Base-by-base conservation (phyloP, 176 grass and related monocot species). In the Carex littledalei region DNA sequence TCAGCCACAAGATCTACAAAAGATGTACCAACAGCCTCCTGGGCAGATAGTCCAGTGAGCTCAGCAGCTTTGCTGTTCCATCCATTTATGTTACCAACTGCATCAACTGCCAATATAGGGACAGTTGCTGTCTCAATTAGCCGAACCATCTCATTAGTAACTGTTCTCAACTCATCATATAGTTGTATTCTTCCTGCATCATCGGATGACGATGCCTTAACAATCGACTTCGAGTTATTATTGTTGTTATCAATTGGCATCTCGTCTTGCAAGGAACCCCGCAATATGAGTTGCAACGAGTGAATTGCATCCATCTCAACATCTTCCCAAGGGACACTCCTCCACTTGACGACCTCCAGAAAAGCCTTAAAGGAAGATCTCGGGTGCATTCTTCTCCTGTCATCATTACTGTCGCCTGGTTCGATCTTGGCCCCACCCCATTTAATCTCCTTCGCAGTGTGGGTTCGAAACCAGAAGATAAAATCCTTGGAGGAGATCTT, bases 231-330 rank as follows among this genome's bases (percentile, higher is more conserved):
- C 35, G 67, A 56, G 59, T 90, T 91, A 66, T 84, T 81, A 55
- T 83, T 83, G 49, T 82, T 94, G 35, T 70, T 83, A 75, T 90
- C 93, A 81, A 88, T 58, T 5, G 67, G 12, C 5, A 67, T 45
- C 21, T 90, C 90, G 34, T 93, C 88, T 91, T 94, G 89, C 85
- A 95, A 85, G 34, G 91, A 93, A 6, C 90, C 91, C 67, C 88
- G 96, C 34, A 99, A 63, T 78, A 99, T 99, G 84, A 99, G 79
- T 89, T 95, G 96, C 90, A 99, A 77, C 16, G 96, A 95, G 87
- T 95, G 96, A 83, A 99, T 99, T 65, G 96, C 91, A n/a, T 99
- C 96, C 93, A 99, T 95, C 78, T 99, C 96, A 49, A 99, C 88
- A 91, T 99, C 96, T 79, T 99, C 96, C 96, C 93, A 95, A 63